Evolutionary conservation across 1,284 basidiomycete species (phyloP), one percentile per base, ranked within the genome.

Genomic region (Albatrellus sp.): DNA sequence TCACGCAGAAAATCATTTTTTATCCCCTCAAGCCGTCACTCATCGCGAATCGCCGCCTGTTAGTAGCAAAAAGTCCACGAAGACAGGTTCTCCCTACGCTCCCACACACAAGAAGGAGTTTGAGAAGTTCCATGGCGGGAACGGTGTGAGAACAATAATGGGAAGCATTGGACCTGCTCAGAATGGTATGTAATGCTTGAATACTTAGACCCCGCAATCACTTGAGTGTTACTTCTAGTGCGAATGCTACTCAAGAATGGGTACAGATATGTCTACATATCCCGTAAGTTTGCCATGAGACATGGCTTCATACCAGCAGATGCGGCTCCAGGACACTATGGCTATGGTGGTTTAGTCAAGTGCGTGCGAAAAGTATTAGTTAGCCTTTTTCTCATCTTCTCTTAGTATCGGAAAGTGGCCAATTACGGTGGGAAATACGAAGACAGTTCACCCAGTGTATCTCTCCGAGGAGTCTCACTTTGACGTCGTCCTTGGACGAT

Each of bases 381-480:
- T 37, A n/a, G 19, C 30, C 48, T 46, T n/a, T n/a, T 17, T 13
- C 37, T 41, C 6, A 30, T 16, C 38, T 48, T 5, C 42, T 20
- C 47, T 33, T 44, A 69, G 68, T 53, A 77, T 92, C 34, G 90
- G 90, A 10, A 73, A 71, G 44, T 86, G 90, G 75, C 82, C 89
- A 0, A 73, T 89, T 41, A 85, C 79, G 1, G 61, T 71, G 14
- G 68, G 68, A 16, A 57, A 57, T 36, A 68, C 65, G 19, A 68
- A 65, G 53, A 68, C 66, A 1, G 60, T 53, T 37, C 68, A 68
- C 42, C 53, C 72, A 0, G 83, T 89, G 1, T 88, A 88, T 64
- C 69, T 98, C 30, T 87, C 87, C 8, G 94, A 98, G 60, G 93
- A 97, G 62, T 82, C 84, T 17, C 93, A 97, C 61, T 98, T 98